Percentiles rank a stretch among this genome's conserved stretches.
These are phyloP conservation scores for Sideroxylon spinosum DNA, from an alignment of 179 eudicot genomes.

Conservation along the genomic window DNA sequence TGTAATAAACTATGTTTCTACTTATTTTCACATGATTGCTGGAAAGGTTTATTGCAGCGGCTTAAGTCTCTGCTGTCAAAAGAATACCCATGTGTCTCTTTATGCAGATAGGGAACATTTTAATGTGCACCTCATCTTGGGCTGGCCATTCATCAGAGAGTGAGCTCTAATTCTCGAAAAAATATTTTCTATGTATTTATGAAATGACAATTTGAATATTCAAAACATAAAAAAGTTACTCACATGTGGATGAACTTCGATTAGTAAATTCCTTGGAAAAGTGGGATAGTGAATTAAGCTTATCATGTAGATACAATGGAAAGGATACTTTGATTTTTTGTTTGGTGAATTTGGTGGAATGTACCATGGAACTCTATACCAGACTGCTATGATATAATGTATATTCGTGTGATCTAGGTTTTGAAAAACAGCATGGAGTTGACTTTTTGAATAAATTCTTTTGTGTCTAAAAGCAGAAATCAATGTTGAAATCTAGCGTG, in stretches of 20 bases:
- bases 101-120: background rate
- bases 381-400: background rate
- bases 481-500: background rate
- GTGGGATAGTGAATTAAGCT: background rate
- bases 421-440: background rate
- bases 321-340: background rate
- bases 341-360: slow-evolving; percentile 2
- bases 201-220: background rate
- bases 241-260: background rate
- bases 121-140: background rate
- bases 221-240: background rate
- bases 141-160: background rate
- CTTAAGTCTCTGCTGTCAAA: background rate
- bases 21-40: background rate
- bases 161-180: background rate
- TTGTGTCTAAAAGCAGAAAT: background rate
- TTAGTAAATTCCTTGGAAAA: background rate
- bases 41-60: background rate
- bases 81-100: background rate
- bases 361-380: background rate
- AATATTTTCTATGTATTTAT: no score
- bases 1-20: background rate
- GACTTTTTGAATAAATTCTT: background rate
- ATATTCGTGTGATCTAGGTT: background rate
- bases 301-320: background rate